Evolutionary conservation across 2,329 filamentous ascomycete species (phyloP).

Genomic region (Bipolaris gigantea): DNA sequence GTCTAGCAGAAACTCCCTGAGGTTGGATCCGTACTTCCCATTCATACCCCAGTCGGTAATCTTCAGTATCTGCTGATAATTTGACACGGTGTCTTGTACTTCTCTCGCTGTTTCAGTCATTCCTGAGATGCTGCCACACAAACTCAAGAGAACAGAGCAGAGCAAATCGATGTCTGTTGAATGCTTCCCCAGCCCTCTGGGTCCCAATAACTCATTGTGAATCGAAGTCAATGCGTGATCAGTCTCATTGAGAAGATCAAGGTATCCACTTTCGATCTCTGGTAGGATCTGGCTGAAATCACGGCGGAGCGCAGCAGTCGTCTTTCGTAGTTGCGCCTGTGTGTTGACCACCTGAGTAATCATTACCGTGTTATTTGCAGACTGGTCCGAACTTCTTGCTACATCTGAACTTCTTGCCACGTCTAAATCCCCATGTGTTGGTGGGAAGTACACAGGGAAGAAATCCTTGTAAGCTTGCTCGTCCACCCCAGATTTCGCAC

Average conservation of each 20-base stretch:
- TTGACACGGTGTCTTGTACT: slow-evolving; percentile 3
- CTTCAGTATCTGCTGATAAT: slow-evolving; percentile 25
- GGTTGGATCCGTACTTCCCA: slow-evolving; percentile 18
- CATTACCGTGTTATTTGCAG: slow-evolving; percentile 14
- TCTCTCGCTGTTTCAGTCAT: slow-evolving; percentile 26
- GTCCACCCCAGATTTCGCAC: slow-evolving; percentile 29
- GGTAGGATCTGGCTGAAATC: slow-evolving; percentile 18
- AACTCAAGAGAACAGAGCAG: slow-evolving; percentile 26
- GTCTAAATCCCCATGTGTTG: slow-evolving; percentile 36
- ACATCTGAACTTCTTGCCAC: slow-evolving; percentile 19
- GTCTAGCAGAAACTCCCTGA: slow-evolving; percentile 22
- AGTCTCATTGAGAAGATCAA: slow-evolving; percentile 23
- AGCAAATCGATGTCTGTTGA: slow-evolving; percentile 25
- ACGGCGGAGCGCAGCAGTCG: slow-evolving; percentile 15
- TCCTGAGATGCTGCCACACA: slow-evolving; percentile 28
- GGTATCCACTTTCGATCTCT: slow-evolving; percentile 16
- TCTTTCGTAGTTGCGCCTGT: slow-evolving; percentile 21
- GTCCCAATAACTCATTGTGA: background rate
- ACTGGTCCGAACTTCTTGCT: slow-evolving; percentile 12
- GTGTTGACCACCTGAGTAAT: slow-evolving; percentile 22
- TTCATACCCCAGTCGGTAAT: slow-evolving; percentile 30
- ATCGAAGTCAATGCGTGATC: slow-evolving; percentile 20
- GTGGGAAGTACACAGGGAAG: slow-evolving; percentile 39
- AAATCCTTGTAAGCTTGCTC: slow-evolving; percentile 36
- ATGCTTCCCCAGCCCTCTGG: too few species aligned